Base-by-base conservation (phyloP, 129 eudicot genomes). In the Tagetes erecta region DNA sequence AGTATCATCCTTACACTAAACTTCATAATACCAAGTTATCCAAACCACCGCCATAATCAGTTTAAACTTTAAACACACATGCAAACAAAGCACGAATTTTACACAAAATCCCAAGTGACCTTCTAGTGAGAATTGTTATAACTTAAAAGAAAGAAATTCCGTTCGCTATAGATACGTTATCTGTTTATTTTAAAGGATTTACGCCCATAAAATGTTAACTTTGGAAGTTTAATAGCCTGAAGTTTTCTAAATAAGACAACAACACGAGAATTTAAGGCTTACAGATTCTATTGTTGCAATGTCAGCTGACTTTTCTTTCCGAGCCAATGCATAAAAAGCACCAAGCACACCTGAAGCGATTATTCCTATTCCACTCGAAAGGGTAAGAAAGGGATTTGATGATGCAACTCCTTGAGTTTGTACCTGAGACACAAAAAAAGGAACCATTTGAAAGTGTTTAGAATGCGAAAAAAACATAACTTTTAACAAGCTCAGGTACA, bases 271-370 rank as follows among this genome's bases (percentile, higher is more conserved):
- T 31, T 39, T 39, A 75, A 49, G 46, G 56, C 97, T 86, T 90
- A 94, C 98, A 67, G 91, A 84, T 86, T 90, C 93, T 64, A 94
- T 78, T 41, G 81, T 82, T 64, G 84, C 86, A 52, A 83, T 84
- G 45, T 72, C 53, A 41, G 78, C 67, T 7, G 78, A 81, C 79
- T 90, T 90, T 75, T 94, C 98, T 82, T 94, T 88, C 77, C 70
- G 89, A 71, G 91, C 80, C 76, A 87, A 84, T 33, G 91, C 89
- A 83, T 86, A 90, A 30, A 94, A 84, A 60, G 92, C 91, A 75
- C 89, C 97, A 80, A 94, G 92, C 59, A 86, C 87, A 4, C 92
- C 91, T 42, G 97, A 85, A 67, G 91, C 83, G 51, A 90, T 58
- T 59, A 86, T 80, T 27, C 98, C 98, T 31, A 94, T 77, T 70